Conservation (phyloP, 108 stramenopile genomes). For the Epithemia pelagica region DNA sequence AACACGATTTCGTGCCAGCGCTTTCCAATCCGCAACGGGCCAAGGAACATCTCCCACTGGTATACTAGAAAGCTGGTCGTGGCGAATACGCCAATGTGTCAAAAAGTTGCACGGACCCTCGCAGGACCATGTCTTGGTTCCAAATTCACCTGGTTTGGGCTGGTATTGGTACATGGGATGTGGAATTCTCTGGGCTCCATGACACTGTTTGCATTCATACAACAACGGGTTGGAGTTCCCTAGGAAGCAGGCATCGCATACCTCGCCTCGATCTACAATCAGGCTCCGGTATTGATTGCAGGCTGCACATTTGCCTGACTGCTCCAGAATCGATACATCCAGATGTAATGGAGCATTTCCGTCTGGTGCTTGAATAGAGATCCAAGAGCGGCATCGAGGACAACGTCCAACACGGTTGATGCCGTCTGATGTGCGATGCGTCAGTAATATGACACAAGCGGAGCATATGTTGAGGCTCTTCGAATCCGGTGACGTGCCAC, state of each 20-base stretch:
- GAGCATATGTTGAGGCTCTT: conserved; percentile 7
- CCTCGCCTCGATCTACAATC: conserved; percentile 1
- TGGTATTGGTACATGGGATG: conserved; percentile 36
- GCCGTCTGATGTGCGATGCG: conserved; percentile 4
- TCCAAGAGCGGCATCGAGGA: conserved; percentile 11
- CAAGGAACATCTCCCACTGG: conserved; percentile 12
- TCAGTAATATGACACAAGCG: conserved; percentile 9
- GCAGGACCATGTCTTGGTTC: conserved; percentile 21
- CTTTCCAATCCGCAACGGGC: not conserved
- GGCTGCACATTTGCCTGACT: not conserved
- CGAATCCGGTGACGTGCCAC: not conserved
- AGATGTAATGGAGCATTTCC: not conserved
- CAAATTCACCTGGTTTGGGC: conserved; percentile 5
- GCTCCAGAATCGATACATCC: not conserved
- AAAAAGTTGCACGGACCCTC: conserved; percentile 12
- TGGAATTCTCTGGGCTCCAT: conserved; percentile 19
- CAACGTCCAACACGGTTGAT: conserved; percentile 7
- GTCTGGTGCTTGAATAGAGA: not conserved
- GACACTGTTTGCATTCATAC: conserved; percentile 22
- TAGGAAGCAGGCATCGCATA: conserved; percentile 18
- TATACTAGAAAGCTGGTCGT: conserved; percentile 1
- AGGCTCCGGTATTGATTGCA: conserved; percentile 13
- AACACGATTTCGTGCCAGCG: not conserved
- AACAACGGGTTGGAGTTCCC: conserved; percentile 12
- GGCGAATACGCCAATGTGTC: conserved; percentile 18